A percentile compares a stretch with the other conserved stretches of the same genome.
These are phyloP conservation scores for Cyclotella cryptica DNA, from an alignment of 108 stramenopile species.

Conservation along the genomic window DNA sequence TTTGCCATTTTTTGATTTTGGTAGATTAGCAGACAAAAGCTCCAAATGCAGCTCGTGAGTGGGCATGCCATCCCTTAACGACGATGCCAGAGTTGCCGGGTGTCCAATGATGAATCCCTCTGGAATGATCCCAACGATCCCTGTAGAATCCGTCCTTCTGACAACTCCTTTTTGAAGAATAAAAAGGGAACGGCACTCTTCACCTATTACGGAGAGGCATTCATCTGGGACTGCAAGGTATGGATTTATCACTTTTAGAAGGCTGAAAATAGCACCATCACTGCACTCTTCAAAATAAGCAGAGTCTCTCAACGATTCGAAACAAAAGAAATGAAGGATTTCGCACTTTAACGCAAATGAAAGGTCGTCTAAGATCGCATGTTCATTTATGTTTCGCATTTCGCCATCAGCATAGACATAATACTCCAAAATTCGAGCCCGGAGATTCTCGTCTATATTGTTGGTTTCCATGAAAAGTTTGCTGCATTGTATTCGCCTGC, in stretches of 20 bases:
- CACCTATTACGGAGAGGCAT: constrained; percentile 46
- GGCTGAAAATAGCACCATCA: constrained; percentile 49
- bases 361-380: constrained; percentile 38
- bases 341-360: constrained; percentile 37
- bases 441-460: constrained; percentile 18
- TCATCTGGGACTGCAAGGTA: constrained; percentile 57
- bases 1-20: constrained; percentile 32
- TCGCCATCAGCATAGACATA: constrained; percentile 53
- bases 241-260: constrained; percentile 45
- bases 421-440: constrained; percentile 44
- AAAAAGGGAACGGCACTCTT: constrained; percentile 40
- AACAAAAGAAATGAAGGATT: constrained; percentile 53
- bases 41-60: constrained; percentile 40
- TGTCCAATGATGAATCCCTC: constrained; percentile 58
- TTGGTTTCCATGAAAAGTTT: constrained; percentile 49
- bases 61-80: constrained; percentile 33
- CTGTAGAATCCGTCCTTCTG: constrained; percentile 18
- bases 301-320: constrained; percentile 40
- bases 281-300: constrained; percentile 39
- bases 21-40: constrained; percentile 31
- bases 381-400: constrained; percentile 56
- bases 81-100: constrained; percentile 28
- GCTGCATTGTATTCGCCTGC: constrained; percentile 56
- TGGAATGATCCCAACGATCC: constrained; percentile 13
- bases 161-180: constrained; percentile 55